Evolutionary conservation across 108 stramenopile genomes (phyloP).

Genomic region (Schizochytrium sp.): DNA sequence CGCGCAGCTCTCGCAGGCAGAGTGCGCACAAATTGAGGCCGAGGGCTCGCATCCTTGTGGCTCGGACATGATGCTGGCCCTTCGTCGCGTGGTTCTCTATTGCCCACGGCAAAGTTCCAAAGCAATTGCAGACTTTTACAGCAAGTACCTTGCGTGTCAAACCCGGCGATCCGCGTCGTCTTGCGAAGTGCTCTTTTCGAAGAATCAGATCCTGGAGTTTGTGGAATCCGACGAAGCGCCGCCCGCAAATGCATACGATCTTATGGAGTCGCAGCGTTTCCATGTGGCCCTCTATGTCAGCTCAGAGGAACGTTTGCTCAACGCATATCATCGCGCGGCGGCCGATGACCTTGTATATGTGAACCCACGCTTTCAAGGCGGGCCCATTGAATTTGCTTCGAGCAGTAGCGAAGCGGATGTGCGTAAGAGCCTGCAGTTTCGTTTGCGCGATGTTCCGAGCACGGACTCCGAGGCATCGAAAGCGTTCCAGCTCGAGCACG

Average conservation of each 20-base stretch:
- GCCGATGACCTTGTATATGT: background rate
- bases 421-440: background rate
- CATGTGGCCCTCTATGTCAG: background rate
- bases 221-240: background rate
- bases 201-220: background rate
- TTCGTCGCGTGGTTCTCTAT: background rate
- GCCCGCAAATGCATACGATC: background rate
- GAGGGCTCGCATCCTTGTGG: background rate
- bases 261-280: background rate
- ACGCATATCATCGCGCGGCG: background rate
- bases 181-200: background rate
- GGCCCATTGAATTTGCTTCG: background rate
- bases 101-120: background rate
- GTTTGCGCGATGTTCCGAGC: background rate
- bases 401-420: background rate
- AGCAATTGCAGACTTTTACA: background rate
- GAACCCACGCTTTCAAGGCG: background rate
- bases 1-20: background rate
- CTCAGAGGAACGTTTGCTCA: background rate
- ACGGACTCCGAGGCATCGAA: too few species aligned
- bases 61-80: background rate
- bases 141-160: background rate
- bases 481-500: background rate
- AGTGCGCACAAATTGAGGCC: background rate
- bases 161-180: background rate